These are phyloP conservation scores for Sophora flavescens DNA, from an alignment of 306 rosid species.

Conservation along the genomic window DNA sequence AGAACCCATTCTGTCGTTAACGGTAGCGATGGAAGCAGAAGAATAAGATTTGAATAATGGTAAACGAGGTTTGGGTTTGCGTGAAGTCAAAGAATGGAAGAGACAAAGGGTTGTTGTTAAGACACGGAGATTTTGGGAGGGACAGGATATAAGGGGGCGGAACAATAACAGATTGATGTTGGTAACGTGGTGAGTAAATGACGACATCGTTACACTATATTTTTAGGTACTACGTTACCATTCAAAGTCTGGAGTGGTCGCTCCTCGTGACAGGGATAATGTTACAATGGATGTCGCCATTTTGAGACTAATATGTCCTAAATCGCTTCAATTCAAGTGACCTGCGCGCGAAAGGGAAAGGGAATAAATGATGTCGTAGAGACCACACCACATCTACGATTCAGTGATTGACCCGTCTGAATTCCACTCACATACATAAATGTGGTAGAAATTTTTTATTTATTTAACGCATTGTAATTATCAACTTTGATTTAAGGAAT, in stretches of 20 bases:
- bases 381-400: too few relatives aligned
- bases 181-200: slow-evolving; percentile 47
- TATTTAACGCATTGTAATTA: too few relatives aligned
- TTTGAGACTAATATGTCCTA: slow-evolving; percentile 13
- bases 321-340: neutral
- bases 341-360: too few relatives aligned
- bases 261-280: neutral
- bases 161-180: neutral
- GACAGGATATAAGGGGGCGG: neutral
- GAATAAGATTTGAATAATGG: slow-evolving; percentile 30
- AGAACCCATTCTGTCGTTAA: slow-evolving; percentile 58
- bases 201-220: slow-evolving; percentile 44
- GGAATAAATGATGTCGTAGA: too few relatives aligned
- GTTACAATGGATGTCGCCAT: slow-evolving; percentile 36
- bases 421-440: too few relatives aligned
- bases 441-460: too few relatives aligned
- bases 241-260: too few relatives aligned
- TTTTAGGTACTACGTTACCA: too few relatives aligned
- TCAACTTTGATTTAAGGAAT: too few relatives aligned
- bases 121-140: neutral
- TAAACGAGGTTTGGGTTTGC: slow-evolving; percentile 14
- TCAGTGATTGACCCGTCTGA: too few relatives aligned
- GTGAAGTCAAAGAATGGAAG: neutral
- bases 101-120: neutral
- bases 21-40: neutral